phyloP scores from a whole-genome alignment of 768 basidiomycete genomes.

The Psilocybe tampanensis region DNA sequence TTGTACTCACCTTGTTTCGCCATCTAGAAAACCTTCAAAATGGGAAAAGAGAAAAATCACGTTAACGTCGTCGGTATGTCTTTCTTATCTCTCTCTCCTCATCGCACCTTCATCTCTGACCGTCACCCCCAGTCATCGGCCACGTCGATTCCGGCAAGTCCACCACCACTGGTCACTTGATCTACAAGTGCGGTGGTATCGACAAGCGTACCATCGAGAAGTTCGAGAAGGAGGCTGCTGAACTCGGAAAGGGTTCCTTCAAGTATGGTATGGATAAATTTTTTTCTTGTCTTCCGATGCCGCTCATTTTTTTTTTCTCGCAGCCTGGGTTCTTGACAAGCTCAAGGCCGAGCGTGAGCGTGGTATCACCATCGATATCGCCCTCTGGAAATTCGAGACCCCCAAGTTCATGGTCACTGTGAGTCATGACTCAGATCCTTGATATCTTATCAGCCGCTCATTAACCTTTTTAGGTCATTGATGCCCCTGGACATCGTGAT shows the following conservation, averaged over 20 bases:
- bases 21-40: conserved; percentile 61
- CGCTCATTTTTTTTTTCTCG: conserved; percentile 23
- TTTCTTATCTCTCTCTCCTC: conserved; percentile 24
- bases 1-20: conserved; percentile 26
- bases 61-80: conserved; percentile 93
- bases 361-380: conserved; percentile 99
- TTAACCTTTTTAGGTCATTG: conserved; percentile 75
- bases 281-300: conserved; percentile 16
- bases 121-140: conserved; percentile 75
- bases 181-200: conserved; percentile 99
- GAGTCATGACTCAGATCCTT: conserved; percentile 33
- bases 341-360: conserved; percentile 99
- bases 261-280: conserved; percentile 76
- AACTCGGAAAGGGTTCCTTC: conserved; percentile 99
- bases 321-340: conserved; percentile 99
- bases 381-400: conserved; percentile 99
- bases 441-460: conserved; percentile 19
- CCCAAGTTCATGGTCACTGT: conserved; percentile 94
- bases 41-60: conserved; percentile 97
- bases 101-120: conserved; percentile 31
- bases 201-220: conserved; percentile 99
- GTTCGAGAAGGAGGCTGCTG: conserved; percentile 99
- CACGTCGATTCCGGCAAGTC: conserved; percentile 99
- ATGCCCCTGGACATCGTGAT: conserved; percentile 99
- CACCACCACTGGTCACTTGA: conserved; percentile 99